These are phyloP conservation scores for Saccharomycopsis amapae DNA, from an alignment of 805 yeast species.

Conservation along the genomic window DNA sequence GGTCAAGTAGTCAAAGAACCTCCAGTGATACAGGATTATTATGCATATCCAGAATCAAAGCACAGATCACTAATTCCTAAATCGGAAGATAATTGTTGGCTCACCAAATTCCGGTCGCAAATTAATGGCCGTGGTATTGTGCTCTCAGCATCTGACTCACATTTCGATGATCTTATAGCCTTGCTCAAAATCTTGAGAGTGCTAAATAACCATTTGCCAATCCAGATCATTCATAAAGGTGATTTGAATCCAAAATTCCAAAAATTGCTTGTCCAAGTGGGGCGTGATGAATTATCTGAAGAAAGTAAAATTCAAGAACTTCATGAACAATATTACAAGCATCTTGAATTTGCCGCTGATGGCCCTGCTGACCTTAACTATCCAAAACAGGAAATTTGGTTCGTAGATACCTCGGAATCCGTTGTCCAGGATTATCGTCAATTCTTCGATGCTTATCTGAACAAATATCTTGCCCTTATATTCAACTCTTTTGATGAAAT, in stretches of 20 bases:
- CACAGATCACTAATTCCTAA: slow-evolving; percentile 28
- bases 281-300: slow-evolving; percentile 32
- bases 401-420: slow-evolving; percentile 28
- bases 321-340: not conserved
- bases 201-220: slow-evolving; percentile 33
- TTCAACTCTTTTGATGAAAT: slow-evolving; percentile 44
- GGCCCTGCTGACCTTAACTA: slow-evolving; percentile 7
- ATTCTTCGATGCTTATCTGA: slow-evolving; percentile 34
- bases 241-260: slow-evolving; percentile 30
- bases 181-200: slow-evolving; percentile 36
- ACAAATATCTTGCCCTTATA: slow-evolving; percentile 41
- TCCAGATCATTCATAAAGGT: slow-evolving; percentile 35
- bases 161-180: slow-evolving; percentile 27
- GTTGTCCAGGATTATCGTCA: slow-evolving; percentile 20
- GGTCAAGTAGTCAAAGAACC: slow-evolving; percentile 28
- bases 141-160: slow-evolving; percentile 28
- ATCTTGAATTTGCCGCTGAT: not conserved
- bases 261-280: slow-evolving; percentile 29
- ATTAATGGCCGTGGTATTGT: slow-evolving; percentile 33
- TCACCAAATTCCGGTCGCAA: slow-evolving; percentile 25
- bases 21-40: slow-evolving; percentile 27
- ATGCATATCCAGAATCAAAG: slow-evolving; percentile 8
- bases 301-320: not conserved
- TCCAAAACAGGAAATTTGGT: slow-evolving; percentile 35
- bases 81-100: slow-evolving; percentile 23